phyloP scores from a whole-genome alignment of 2,329 filamentous ascomycete species.

The Xylariaceae sp. region DNA sequence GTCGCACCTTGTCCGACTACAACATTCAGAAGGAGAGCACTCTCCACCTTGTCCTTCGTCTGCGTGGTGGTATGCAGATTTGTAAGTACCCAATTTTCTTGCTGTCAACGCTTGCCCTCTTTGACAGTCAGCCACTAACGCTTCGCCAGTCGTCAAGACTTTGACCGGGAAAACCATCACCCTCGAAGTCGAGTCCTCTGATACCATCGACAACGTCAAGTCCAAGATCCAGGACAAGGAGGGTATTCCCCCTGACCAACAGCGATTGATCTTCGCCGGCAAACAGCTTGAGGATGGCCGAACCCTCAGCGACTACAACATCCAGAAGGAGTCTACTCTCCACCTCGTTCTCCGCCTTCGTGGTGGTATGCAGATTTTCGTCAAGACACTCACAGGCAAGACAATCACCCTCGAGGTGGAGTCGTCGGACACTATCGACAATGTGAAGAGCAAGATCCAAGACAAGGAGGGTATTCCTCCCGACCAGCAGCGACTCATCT shows the following conservation, averaged over 20 bases:
- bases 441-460: conserved; percentile 90
- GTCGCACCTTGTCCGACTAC: conserved; percentile 51
- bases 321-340: conserved; percentile 86
- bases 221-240: conserved; percentile 97
- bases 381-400: conserved; percentile 85
- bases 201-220: conserved; percentile 96
- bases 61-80: conserved; percentile 62
- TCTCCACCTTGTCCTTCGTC: conserved; percentile 69
- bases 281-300: conserved; percentile 96
- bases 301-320: conserved; percentile 88
- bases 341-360: conserved; percentile 82
- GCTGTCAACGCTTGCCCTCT: not conserved
- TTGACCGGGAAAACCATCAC: conserved; percentile 94
- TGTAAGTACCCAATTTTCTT: conserved; percentile 42
- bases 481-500: conserved; percentile 90
- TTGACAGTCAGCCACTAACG: not conserved
- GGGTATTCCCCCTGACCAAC: conserved; percentile 91
- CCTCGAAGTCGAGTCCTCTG: conserved; percentile 79
- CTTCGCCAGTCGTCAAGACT: conserved; percentile 61
- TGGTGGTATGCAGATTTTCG: conserved; percentile 86
- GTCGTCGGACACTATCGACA: conserved; percentile 85
- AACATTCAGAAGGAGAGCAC: conserved; percentile 62
- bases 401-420: conserved; percentile 92
- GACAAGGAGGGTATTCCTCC: conserved; percentile 92
- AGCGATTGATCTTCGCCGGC: conserved; percentile 91